phyloP scores from a whole-genome alignment of 768 basidiomycete genomes.

The Amanita phalloides region DNA sequence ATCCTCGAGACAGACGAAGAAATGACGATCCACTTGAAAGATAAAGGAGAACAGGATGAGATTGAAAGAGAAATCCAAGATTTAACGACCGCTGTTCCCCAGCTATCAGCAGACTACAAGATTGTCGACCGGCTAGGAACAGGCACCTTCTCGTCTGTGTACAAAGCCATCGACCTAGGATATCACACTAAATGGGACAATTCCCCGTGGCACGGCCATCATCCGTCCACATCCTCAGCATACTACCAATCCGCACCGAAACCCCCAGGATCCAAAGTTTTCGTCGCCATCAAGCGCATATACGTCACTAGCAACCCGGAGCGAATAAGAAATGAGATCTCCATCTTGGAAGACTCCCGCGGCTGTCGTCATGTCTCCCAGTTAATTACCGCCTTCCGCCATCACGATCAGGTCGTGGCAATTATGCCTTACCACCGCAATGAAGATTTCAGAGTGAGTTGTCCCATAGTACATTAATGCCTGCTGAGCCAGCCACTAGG shows the following conservation, averaged over 20 bases:
- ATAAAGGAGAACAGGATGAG: constrained; percentile 58
- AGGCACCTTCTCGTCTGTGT: constrained; percentile 98
- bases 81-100: constrained; percentile 54
- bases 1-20: constrained; percentile 49
- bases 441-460: constrained; percentile 87
- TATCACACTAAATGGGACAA: constrained; percentile 75
- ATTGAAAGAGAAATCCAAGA: constrained; percentile 71
- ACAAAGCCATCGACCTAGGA: constrained; percentile 83
- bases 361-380: constrained; percentile 85
- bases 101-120: constrained; percentile 57
- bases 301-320: constrained; percentile 94
- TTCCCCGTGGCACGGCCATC: constrained; percentile 56
- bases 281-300: constrained; percentile 93
- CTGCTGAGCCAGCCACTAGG: constrained; percentile 25
- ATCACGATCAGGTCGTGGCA: constrained; percentile 86
- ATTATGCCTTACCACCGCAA: constrained; percentile 91
- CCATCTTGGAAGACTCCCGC: constrained; percentile 78
- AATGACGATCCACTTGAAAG: constrained; percentile 42
- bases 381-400: constrained; percentile 88
- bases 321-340: constrained; percentile 85
- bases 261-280: constrained; percentile 41
- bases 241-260: constrained; percentile 45
- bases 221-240: constrained; percentile 52
- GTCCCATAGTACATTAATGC: neutral
- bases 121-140: constrained; percentile 90